Base-by-base conservation (phyloP, 2,329 filamentous ascomycete genomes). In the Fusarium haematococcum region DNA sequence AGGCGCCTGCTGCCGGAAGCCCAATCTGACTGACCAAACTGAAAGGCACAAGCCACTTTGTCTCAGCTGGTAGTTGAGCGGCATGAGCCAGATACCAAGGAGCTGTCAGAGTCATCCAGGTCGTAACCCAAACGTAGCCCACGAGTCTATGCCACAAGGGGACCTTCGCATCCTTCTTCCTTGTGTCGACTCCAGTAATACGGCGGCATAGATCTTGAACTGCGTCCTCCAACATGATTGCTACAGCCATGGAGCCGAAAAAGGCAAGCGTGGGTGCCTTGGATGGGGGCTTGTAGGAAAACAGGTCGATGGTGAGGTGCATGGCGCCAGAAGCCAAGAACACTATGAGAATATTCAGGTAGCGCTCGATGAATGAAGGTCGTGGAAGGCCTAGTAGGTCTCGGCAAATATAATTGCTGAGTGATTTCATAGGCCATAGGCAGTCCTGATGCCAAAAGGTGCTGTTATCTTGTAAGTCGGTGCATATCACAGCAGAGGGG, bases 111-210 rank as follows among this genome's bases (percentile, higher is more conserved):
- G 45, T 57, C 23, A 71, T 27, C 71, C 71, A 74, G 23, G 65
- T 57, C 7, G 39, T 7, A 5, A 74, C 69, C 71, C 71, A 74
- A 20, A 61, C 5, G n/a, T 63, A 71, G 1, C 69, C 71, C 20
- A 71, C 71, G 5, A 69, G 37, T n/a, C 64, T 71, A 25, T 74
- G 69, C 71, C 71, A 74, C 10, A 59, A 18, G 6, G 65, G 65
- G 11, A 58, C 48, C 5, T 20, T 4, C 6, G 59, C 54, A 27
- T 39, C 23, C 9, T 37, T 27, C 16, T 58, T 41, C 10, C 16
- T 13, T 5, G 56, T 58, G 2, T 58, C 33, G 5, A 58, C 56
- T 8, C 56, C 56, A 4, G 56, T 58, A 10, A 41, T 27, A 3
- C 56, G 56, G 3, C 56, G 56, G 8, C 56, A 58, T 8, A 58